Evolutionary conservation across 495 filamentous ascomycete species (phyloP), one percentile per base, ranked within the genome.

Genomic region (Neurospora discreta): DNA sequence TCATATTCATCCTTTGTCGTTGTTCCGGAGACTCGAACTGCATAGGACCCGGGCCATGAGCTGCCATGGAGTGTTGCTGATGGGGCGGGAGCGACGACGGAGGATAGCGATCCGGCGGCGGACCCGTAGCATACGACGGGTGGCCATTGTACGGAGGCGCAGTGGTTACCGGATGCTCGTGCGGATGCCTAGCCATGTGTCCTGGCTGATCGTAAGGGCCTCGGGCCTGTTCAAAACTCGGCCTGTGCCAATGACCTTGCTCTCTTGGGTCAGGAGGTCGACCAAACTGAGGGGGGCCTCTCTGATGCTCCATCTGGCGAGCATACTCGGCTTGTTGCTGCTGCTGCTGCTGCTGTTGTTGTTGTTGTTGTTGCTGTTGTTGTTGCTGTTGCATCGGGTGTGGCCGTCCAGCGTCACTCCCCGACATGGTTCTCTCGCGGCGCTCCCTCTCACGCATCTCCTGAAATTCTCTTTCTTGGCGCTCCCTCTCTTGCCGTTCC

Each of bases 21-120:
- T 86, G 79, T 11, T 86, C 84, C 2, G 86, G 86, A 15, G 86
- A 87, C 44, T 87, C 86, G 70, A 80, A 65, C 76, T 82, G 85
- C 41, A 75, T 74, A 33, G 80, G 79, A 2, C 75, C 77, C 7
- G 80, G 77, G 5, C 75, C 79, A 15, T 78, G 80, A n/a, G 81
- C 82, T 33, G 78, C 78, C 8, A 81, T 75, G 18, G 79, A 75
- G 44, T 82, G 83, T 38, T 78, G 52, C 26, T 65, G 79, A 67
- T 84, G 83, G 6, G 82, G 78, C 23, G 82, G 76, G 58, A 79
- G 84, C n/a, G 80, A 75, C 5, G 80, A 72, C 3, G 82, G 80
- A 13, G 84, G 82, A 69, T 85, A 86, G 13, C 85, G 83, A 30
- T 86, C 85, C 1, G 78, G 81, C 44, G 82, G 82, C 65, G 81